Evolutionary conservation across 2,329 filamentous ascomycete species (phyloP).

Genomic region (Rhinocladiella mackenziei): DNA sequence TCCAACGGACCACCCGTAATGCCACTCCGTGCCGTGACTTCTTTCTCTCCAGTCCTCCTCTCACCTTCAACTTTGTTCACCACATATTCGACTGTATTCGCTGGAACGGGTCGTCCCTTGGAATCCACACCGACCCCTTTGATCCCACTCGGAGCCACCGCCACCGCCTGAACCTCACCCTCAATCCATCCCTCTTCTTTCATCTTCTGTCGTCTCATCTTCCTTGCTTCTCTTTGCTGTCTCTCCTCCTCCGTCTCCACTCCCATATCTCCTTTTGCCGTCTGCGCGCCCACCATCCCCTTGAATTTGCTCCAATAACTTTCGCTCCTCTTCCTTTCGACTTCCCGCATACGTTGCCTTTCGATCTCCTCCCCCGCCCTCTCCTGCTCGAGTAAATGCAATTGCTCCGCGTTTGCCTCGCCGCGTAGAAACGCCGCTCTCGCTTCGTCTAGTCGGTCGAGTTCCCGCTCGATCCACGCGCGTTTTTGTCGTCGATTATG

Average conservation of each 20-base stretch:
- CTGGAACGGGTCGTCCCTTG: conserved; percentile 28
- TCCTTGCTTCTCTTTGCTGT: conserved; percentile 10
- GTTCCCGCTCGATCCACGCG: conserved; percentile 55
- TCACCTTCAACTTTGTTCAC: conserved; percentile 9
- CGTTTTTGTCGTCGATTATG: conserved; percentile 63
- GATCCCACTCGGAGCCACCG: conserved; percentile 19
- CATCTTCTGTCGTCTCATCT: conserved; percentile 9
- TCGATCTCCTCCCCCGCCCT: conserved; percentile 42
- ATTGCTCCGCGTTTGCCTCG: conserved; percentile 39
- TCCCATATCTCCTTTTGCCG: conserved; percentile 24
- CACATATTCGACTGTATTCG: conserved; percentile 24
- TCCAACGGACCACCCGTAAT: conserved; percentile 24
- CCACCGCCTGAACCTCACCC: conserved; percentile 15
- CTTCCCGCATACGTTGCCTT: conserved; percentile 41
- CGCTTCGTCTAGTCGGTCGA: conserved; percentile 42
- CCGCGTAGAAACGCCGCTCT: conserved; percentile 40
- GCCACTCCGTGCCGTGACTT: conserved; percentile 6
- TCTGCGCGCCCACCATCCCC: conserved; percentile 14
- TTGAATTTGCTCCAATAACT: conserved; percentile 27
- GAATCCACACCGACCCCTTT: conserved; percentile 28
- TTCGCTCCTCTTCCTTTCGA: conserved; percentile 39
- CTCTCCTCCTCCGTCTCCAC: conserved; percentile 18
- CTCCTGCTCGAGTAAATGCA: conserved; percentile 45
- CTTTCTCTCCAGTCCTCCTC: conserved; percentile 8
- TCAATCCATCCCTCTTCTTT: conserved; percentile 15